Conservation (phyloP, 2,329 filamentous ascomycete genomes). For the Ophiostoma ulmi region DNA sequence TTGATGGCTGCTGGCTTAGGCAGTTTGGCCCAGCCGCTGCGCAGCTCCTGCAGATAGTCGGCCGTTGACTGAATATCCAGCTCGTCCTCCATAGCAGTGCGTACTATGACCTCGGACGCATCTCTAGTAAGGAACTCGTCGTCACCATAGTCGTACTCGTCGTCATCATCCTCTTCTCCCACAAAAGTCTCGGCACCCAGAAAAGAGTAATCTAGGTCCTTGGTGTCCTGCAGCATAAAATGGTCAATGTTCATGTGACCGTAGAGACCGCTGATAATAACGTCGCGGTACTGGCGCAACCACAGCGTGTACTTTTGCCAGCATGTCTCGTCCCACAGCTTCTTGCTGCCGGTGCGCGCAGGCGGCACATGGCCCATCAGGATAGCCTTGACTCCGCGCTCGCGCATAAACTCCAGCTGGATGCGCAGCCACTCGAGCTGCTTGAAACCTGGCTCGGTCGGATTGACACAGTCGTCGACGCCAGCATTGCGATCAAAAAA, state of each 20-base stretch:
- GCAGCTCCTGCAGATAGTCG: constrained; percentile 73
- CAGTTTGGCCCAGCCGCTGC: constrained; percentile 70
- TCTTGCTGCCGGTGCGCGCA: constrained; percentile 76
- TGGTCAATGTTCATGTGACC: constrained; percentile 99
- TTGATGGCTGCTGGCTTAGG: constrained; percentile 45
- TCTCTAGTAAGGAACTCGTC: background rate
- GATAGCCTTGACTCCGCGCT: constrained; percentile 87
- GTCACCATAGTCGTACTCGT: constrained; percentile 33
- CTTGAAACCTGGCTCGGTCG: constrained; percentile 80
- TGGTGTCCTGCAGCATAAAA: constrained; percentile 84
- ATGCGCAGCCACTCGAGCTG: constrained; percentile 95
- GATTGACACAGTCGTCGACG: constrained; percentile 79
- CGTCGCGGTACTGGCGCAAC: constrained; percentile 84
- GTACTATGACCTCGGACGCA: constrained; percentile 26
- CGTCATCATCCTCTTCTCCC: constrained; percentile 9
- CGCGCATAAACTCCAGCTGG: constrained; percentile 76
- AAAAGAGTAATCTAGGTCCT: constrained; percentile 61
- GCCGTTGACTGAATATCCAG: constrained; percentile 62
- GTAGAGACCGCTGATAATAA: constrained; percentile 72
- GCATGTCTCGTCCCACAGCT: constrained; percentile 91
- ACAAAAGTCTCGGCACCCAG: constrained; percentile 30
- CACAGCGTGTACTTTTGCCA: constrained; percentile 97
- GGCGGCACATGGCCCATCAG: constrained; percentile 92
- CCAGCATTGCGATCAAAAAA: constrained; percentile 91
- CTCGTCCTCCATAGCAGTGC: constrained; percentile 45